Evolutionary conservation across 257 asterid species (phyloP), one percentile per base, ranked within the genome.

Genomic region (Nicotiana noctiflora): DNA sequence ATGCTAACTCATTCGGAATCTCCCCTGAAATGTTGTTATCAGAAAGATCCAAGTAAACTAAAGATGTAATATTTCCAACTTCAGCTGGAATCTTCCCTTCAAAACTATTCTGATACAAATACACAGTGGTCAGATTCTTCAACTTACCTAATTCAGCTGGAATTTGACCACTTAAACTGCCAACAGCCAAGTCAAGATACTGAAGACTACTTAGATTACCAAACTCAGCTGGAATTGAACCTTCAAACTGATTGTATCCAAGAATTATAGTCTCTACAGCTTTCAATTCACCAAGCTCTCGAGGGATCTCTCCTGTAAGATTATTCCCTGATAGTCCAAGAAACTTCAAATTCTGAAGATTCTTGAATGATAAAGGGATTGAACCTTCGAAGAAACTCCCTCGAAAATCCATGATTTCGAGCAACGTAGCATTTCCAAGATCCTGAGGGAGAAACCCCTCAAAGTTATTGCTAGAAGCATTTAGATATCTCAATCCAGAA

Each of bases 381-480:
- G 94, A 81, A 12, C 97, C 96, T 85, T 87, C 89, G 51, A 93
- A 91, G 85, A 87, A 92, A 82, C 91, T 89, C 55, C 97, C 97
- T 34, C 97, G 76, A 60, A 93, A 84, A 80, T 92, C 98, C 68
- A 93, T 75, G 84, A 80, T 74, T 59, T 92, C 94, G 0, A 92
- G 84, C 8, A 86, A 79, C 18, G 85, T 79, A 34, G 89, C 86
- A 84, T 61, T 84, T 31, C 94, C 86, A 49, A 92, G 87, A 81
- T 89, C 97, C 49, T 88, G 88, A 3, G 98, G 95, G n/a, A 92
- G 87, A 2, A 81, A 70, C 37, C 96, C 97, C 55, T 80, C 83
- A 18, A 93, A 92, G 65, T 92, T 90, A 92, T 93, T 93, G 92
- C 95, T 92, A 5, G 97, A 93, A 2, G 91, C 95, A 40, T 92